These are phyloP conservation scores for Lindgomyces ingoldianus DNA, from an alignment of 495 filamentous ascomycete genomes.

Conservation along the genomic window DNA sequence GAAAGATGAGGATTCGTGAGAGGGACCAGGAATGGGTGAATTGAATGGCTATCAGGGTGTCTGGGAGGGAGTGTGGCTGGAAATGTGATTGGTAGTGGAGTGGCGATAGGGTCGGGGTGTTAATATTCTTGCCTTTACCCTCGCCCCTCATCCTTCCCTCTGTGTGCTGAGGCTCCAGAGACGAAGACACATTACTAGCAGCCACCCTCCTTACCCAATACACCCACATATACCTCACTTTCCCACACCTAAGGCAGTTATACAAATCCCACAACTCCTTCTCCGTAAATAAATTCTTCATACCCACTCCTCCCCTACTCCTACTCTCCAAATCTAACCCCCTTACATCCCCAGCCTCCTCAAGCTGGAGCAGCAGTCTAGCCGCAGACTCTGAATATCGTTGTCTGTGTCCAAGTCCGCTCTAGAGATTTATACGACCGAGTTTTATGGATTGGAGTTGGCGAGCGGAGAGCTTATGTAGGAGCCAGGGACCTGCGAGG, in stretches of 20 bases:
- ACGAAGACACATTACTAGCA: background rate
- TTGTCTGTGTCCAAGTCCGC: background rate
- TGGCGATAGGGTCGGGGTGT: too few relatives aligned
- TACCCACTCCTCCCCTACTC: too few relatives aligned
- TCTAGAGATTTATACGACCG: slow-evolving; percentile 4
- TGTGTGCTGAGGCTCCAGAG: background rate
- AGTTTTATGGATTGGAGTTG: slow-evolving; percentile 3
- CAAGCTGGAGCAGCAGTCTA: slow-evolving; percentile 1
- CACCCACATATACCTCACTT: slow-evolving; percentile 33
- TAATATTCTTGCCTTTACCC: background rate
- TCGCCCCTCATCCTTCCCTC: background rate
- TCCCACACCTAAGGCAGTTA: slow-evolving; percentile 3
- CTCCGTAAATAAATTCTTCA: slow-evolving; percentile 15
- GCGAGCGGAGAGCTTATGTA: slow-evolving; percentile 8
- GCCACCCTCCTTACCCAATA: slow-evolving; percentile 22
- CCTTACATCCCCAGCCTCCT: background rate
- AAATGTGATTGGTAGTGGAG: too few relatives aligned
- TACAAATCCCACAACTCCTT: slow-evolving; percentile 17
- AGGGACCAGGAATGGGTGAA: slow-evolving; percentile 17
- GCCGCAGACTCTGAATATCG: background rate
- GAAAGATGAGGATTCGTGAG: slow-evolving; percentile 1
- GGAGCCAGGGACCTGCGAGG: slow-evolving; percentile 16
- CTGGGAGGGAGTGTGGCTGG: too few relatives aligned
- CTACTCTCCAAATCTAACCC: background rate
- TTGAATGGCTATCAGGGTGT: slow-evolving; percentile 15